Conservation (phyloP, 2,329 filamentous ascomycete genomes). For the Pezicula neosporulosa region DNA sequence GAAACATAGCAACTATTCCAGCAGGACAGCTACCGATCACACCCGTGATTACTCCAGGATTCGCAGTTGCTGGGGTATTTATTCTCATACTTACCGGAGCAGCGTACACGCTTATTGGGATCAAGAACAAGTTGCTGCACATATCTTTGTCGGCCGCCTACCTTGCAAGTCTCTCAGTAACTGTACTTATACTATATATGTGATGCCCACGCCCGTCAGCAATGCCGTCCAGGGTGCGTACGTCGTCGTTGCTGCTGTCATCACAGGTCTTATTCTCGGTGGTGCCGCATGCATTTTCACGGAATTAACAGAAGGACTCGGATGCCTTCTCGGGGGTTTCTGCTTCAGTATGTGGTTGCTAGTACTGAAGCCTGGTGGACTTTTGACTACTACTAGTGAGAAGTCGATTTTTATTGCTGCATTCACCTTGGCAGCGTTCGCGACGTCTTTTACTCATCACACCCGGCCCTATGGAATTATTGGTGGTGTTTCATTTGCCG, state of each 20-base stretch:
- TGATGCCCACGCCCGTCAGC: conserved; percentile 76
- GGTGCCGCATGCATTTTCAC: conserved; percentile 73
- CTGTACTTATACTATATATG: conserved; percentile 83
- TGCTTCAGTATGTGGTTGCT: conserved; percentile 68
- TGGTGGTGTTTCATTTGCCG: conserved; percentile 71
- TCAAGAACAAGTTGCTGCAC: conserved; percentile 77
- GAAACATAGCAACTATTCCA: conserved; percentile 20
- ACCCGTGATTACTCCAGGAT: conserved; percentile 75
- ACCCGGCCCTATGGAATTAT: conserved; percentile 80
- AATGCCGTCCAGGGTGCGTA: conserved; percentile 81
- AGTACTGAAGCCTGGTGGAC: conserved; percentile 70
- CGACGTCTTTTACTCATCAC: conserved; percentile 73
- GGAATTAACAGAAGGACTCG: conserved; percentile 77
- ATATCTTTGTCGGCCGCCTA: conserved; percentile 78
- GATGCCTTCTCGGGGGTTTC: conserved; percentile 43
- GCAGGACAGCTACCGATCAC: conserved; percentile 62
- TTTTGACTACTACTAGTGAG: conserved; percentile 58
- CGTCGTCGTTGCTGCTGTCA: conserved; percentile 72
- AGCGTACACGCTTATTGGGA: conserved; percentile 71
- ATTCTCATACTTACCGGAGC: conserved; percentile 72
- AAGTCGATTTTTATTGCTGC: conserved; percentile 74
- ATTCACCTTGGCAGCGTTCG: conserved; percentile 66
- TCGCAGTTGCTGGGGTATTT: conserved; percentile 74
- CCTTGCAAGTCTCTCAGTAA: conserved; percentile 67
- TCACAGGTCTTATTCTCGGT: conserved; percentile 73